Evolutionary conservation across 2,329 filamentous ascomycete species (phyloP).

Genomic region (Colletotrichum sp.): DNA sequence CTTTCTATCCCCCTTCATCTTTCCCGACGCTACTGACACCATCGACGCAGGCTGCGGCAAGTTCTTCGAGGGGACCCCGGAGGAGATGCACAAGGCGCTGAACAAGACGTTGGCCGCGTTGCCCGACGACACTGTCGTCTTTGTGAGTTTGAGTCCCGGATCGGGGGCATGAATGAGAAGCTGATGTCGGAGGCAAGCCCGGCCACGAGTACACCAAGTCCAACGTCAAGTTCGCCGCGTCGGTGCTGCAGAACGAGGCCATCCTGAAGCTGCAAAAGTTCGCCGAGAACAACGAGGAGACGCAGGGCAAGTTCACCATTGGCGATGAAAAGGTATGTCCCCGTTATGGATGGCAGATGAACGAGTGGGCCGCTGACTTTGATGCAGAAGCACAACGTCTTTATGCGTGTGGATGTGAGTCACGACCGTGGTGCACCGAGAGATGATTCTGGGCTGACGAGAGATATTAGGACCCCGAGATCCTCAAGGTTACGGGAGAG

Average conservation of each 20-base stretch:
- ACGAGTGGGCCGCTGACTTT: not conserved
- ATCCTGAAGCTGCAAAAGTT: constrained; percentile 81
- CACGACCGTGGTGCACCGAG: no score
- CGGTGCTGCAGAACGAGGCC: constrained; percentile 75
- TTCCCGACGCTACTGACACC: not conserved
- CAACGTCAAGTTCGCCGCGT: constrained; percentile 87
- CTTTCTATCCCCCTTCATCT: not conserved
- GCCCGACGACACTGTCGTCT: constrained; percentile 91
- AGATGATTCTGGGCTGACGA: constrained; percentile 9
- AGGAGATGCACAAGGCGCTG: constrained; percentile 91
- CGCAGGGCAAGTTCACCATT: constrained; percentile 95
- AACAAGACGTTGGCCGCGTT: constrained; percentile 83
- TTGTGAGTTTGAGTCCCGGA: constrained; percentile 58
- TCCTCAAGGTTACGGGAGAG: constrained; percentile 85
- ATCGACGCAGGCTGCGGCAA: constrained; percentile 76
- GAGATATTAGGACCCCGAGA: constrained; percentile 71
- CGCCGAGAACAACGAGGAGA: constrained; percentile 81
- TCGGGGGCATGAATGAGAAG: not conserved
- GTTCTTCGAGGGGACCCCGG: constrained; percentile 91
- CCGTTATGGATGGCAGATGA: no score
- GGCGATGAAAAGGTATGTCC: constrained; percentile 85
- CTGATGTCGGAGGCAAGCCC: constrained; percentile 59
- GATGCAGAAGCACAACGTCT: constrained; percentile 87
- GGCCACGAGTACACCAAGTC: constrained; percentile 98
- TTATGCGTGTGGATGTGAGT: constrained; percentile 85